Evolutionary conservation across 1,284 basidiomycete genomes (phyloP).

Genomic region (Cryptococcus sp.): DNA sequence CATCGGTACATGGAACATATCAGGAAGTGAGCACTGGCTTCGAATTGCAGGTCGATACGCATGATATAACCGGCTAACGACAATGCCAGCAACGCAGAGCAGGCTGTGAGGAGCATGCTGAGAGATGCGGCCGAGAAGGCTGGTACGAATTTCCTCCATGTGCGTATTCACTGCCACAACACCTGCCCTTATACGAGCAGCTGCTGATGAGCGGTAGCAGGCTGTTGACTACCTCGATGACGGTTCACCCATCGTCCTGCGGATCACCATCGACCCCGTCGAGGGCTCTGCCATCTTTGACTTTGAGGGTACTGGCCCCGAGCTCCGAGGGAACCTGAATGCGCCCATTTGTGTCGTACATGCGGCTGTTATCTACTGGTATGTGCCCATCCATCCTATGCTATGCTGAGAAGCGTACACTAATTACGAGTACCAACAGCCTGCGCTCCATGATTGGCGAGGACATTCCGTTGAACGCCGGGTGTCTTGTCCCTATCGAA

Average conservation of each 20-base stretch:
- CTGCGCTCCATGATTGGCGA: constrained; percentile 84
- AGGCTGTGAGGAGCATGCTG: constrained; percentile 78
- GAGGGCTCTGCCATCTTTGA: constrained; percentile 82
- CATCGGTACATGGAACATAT: constrained; percentile 92
- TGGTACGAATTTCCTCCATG: constrained; percentile 59
- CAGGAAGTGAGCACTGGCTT: constrained; percentile 18
- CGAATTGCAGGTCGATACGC: too few relatives aligned
- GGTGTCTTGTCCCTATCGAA: constrained; percentile 62
- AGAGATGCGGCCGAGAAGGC: constrained; percentile 33
- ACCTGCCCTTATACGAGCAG: not conserved
- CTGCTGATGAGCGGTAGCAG: constrained; percentile 5
- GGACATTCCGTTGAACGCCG: constrained; percentile 92
- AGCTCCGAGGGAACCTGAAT: constrained; percentile 87
- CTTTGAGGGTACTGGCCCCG: constrained; percentile 81
- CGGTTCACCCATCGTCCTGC: constrained; percentile 78
- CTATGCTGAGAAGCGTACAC: not conserved
- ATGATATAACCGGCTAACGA: too few relatives aligned
- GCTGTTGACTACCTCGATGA: constrained; percentile 59
- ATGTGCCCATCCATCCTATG: not conserved
- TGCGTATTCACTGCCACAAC: constrained; percentile 59
- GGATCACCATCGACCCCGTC: constrained; percentile 71
- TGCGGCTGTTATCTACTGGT: constrained; percentile 85
- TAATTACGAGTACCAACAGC: constrained; percentile 1
- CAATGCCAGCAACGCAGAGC: constrained; percentile 84
- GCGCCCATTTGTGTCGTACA: constrained; percentile 83